Conservation (phyloP, 1,284 basidiomycete species). For the Trichosporon sp. region DNA sequence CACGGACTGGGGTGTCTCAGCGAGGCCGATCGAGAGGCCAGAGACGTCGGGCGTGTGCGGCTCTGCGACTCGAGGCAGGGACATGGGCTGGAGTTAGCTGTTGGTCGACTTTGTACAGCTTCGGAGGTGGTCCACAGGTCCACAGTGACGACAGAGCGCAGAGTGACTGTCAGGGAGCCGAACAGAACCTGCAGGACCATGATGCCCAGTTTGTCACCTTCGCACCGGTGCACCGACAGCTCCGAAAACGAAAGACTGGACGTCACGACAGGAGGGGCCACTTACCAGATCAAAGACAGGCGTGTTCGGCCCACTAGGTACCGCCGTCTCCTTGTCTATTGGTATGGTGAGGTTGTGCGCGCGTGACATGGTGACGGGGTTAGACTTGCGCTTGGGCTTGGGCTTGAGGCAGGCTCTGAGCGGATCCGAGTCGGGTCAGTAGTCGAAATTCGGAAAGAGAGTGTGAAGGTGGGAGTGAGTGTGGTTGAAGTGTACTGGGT, state of each 20-base stretch:
- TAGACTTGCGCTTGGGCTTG: background rate
- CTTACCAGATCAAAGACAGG: constrained; percentile 2
- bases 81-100: background rate
- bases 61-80: background rate
- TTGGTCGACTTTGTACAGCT: too few relatives aligned
- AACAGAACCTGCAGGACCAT: too few relatives aligned
- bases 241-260: background rate
- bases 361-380: background rate
- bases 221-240: too few relatives aligned
- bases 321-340: background rate
- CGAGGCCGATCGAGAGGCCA: background rate
- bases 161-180: too few relatives aligned
- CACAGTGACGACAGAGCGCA: too few relatives aligned
- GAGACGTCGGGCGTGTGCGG: constrained; percentile 9
- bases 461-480: too few relatives aligned
- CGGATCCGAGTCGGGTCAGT: too few relatives aligned
- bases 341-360: background rate
- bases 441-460: too few relatives aligned
- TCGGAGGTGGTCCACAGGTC: too few relatives aligned
- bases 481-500: background rate
- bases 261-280: background rate
- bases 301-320: background rate
- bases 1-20: background rate
- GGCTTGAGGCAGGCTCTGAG: too few relatives aligned
- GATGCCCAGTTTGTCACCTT: too few relatives aligned